phyloP scores from a whole-genome alignment of 116 monocot species.

The Trichopus zeylanicus region DNA sequence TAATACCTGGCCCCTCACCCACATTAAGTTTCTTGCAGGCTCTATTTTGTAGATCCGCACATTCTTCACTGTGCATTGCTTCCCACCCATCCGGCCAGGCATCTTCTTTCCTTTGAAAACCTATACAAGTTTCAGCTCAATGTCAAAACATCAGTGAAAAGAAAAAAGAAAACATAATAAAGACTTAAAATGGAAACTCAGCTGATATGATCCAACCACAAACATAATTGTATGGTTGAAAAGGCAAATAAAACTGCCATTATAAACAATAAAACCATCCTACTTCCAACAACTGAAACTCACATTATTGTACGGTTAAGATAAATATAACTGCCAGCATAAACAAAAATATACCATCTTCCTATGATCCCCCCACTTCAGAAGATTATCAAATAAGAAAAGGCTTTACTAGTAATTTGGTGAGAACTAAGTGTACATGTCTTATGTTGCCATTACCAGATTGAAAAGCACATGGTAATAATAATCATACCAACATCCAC shows the following conservation, averaged over 20 bases:
- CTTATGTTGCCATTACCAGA: no score
- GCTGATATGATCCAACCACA: background rate
- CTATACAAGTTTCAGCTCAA: no score
- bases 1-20: slow-evolving; percentile 72
- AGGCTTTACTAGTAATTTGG: no score
- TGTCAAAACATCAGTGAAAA: no score
- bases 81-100: slow-evolving; percentile 70
- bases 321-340: no score
- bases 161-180: background rate
- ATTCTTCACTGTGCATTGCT: slow-evolving; percentile 59
- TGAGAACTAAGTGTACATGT: no score
- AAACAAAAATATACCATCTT: no score
- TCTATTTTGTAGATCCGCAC: slow-evolving; percentile 85
- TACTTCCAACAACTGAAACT: no score
- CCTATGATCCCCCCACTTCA: background rate
- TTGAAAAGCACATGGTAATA: no score
- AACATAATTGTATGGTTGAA: background rate
- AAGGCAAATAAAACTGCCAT: background rate
- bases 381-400: no score
- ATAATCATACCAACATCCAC: no score
- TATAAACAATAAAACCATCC: background rate
- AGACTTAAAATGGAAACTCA: background rate
- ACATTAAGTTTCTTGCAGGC: slow-evolving; percentile 71
- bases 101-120: slow-evolving; percentile 80
- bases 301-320: no score